Conservation (phyloP, 2,329 filamentous ascomycete species). For the Blastomyces parvus region DNA sequence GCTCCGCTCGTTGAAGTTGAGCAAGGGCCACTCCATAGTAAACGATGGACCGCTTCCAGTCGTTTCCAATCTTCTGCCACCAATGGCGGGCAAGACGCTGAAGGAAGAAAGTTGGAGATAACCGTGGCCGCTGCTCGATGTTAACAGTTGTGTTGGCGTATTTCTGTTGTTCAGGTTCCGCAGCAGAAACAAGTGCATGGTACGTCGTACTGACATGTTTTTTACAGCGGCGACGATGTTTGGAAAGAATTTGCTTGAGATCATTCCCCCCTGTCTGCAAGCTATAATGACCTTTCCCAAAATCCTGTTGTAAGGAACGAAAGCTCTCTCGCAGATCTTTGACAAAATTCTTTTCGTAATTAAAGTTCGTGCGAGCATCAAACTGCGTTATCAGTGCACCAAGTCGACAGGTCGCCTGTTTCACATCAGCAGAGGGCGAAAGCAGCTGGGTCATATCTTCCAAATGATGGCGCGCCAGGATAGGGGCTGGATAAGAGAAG, state of each 20-base stretch:
- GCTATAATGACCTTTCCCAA: not conserved
- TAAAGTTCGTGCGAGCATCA: too few species aligned
- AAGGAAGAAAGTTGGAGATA: slow-evolving; percentile 19
- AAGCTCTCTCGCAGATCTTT: not conserved
- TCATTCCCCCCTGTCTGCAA: not conserved
- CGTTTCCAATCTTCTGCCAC: slow-evolving; percentile 10
- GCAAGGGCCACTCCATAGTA: slow-evolving; percentile 24
- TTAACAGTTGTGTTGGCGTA: slow-evolving; percentile 2
- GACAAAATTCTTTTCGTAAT: not conserved
- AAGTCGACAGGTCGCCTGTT: not conserved
- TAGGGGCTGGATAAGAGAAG: not conserved
- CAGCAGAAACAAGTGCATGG: slow-evolving; percentile 5
- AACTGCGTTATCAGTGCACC: not conserved
- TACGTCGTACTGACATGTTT: not conserved
- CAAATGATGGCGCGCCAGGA: not conserved
- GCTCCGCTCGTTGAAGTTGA: slow-evolving; percentile 22
- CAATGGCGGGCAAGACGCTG: slow-evolving; percentile 19
- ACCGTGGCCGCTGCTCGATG: slow-evolving; percentile 16
- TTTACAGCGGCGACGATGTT: slow-evolving; percentile 24
- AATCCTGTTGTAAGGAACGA: not conserved
- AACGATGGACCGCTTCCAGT: slow-evolving; percentile 20
- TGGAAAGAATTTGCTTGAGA: not conserved
- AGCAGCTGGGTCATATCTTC: not conserved
- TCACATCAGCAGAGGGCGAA: not conserved
- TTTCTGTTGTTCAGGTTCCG: not conserved